These are phyloP conservation scores for Tulasnella sp. DNA, from an alignment of 768 basidiomycete species.

Conservation along the genomic window DNA sequence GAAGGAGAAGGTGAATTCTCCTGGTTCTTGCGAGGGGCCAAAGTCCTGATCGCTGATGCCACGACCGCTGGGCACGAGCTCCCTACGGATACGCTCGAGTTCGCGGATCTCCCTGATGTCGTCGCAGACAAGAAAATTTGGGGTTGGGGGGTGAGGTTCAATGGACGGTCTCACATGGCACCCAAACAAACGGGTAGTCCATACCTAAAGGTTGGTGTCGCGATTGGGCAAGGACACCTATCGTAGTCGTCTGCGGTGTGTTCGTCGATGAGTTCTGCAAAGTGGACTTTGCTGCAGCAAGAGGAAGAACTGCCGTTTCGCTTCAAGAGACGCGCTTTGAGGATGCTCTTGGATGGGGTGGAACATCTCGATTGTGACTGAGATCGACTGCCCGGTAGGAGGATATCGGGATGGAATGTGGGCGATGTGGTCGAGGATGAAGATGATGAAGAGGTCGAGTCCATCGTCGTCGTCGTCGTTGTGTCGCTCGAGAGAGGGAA, in stretches of 20 bases:
- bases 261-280: constrained; percentile 2
- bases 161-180: not conserved
- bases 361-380: not conserved
- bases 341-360: not conserved
- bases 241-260: constrained; percentile 11
- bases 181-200: not conserved
- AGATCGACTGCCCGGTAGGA: not conserved
- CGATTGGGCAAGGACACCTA: constrained; percentile 3
- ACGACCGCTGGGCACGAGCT: constrained; percentile 8
- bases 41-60: constrained; percentile 5
- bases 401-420: constrained; percentile 3
- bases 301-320: not conserved
- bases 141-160: not conserved
- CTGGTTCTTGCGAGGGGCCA: not conserved
- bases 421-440: not conserved
- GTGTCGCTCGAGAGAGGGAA: not conserved
- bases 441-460: not conserved
- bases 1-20: not conserved
- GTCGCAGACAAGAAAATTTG: not conserved
- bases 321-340: not conserved
- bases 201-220: constrained; percentile 3
- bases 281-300: not conserved
- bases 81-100: constrained; percentile 8
- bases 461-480: not conserved
- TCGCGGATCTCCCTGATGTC: constrained; percentile 8